phyloP scores from a whole-genome alignment of 2,329 filamentous ascomycete genomes.

The Arthrobotrys iridis region DNA sequence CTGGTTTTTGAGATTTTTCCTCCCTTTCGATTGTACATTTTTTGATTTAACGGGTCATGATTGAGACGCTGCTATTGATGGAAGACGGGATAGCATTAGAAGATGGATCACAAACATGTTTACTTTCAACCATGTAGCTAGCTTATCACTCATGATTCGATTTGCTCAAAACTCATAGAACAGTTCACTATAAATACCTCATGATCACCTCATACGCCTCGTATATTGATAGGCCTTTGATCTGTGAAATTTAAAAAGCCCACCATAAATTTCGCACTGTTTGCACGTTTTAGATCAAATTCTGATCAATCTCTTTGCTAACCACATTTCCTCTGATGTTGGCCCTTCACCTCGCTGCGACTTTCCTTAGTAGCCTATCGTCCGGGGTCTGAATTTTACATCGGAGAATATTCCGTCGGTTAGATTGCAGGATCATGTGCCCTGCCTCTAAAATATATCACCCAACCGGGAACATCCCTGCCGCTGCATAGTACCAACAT shows the following conservation, averaged over 20 bases:
- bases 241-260: neutral
- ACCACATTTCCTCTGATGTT: no score
- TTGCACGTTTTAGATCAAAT: neutral
- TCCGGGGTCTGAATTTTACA: neutral
- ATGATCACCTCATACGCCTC: neutral
- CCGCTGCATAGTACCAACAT: neutral
- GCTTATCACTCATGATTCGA: slow-evolving; percentile 31
- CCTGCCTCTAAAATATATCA: neutral
- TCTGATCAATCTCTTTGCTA: neutral
- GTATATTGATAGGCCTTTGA: no score
- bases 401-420: slow-evolving; percentile 34
- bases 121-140: slow-evolving; percentile 31
- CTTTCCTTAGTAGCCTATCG: no score
- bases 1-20: neutral
- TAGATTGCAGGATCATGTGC: slow-evolving; percentile 18
- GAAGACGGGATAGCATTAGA: slow-evolving; percentile 36
- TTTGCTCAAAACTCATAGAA: slow-evolving; percentile 31
- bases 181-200: neutral
- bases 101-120: slow-evolving; percentile 44
- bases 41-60: slow-evolving; percentile 23
- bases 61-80: slow-evolving; percentile 21
- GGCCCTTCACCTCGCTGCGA: no score
- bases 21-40: slow-evolving; percentile 44
- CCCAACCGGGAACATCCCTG: slow-evolving; percentile 1
- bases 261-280: no score